Percentiles rank a stretch among this genome's conserved stretches.
Evolutionary conservation across 345 rosid genomes (phyloP).

Genomic region (Linum trigynum): DNA sequence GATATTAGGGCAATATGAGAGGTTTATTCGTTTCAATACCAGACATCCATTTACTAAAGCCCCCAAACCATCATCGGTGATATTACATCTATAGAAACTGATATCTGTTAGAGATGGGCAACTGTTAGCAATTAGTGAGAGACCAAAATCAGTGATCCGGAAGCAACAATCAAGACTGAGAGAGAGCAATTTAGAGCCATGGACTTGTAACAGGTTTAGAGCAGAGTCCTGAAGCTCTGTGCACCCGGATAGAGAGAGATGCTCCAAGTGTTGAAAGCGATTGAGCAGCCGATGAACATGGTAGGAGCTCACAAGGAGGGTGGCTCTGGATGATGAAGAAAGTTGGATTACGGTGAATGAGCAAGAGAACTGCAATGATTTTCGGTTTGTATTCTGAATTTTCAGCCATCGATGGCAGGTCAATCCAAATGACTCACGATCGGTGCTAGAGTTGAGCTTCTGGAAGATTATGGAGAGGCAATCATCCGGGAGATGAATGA

Average conservation of each 20-base stretch:
- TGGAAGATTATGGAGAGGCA: slow-evolving; percentile 54
- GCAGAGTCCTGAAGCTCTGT: slow-evolving; percentile 46
- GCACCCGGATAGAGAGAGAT: slow-evolving; percentile 61
- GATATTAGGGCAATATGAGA: slow-evolving; percentile 40
- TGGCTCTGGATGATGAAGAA: slow-evolving; percentile 28
- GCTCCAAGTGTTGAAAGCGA: slow-evolving; percentile 52
- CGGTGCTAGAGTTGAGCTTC: slow-evolving; percentile 33
- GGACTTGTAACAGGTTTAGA: slow-evolving; percentile 30
- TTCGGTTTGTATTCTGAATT: slow-evolving; percentile 45
- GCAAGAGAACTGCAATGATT: slow-evolving; percentile 48
- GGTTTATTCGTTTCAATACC: slow-evolving; percentile 39
- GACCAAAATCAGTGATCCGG: slow-evolving; percentile 45
- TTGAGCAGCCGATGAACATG: slow-evolving; percentile 49
- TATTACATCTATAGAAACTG: slow-evolving; percentile 53
- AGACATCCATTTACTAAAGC: slow-evolving; percentile 35
- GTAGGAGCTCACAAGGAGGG: slow-evolving; percentile 23
- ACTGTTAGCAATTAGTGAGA: slow-evolving; percentile 35
- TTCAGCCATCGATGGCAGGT: slow-evolving; percentile 63
- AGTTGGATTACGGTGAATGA: slow-evolving; percentile 26
- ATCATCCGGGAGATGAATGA: slow-evolving; percentile 62
- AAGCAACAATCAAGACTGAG: slow-evolving; percentile 63
- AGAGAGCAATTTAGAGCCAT: slow-evolving; percentile 39
- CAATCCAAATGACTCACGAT: slow-evolving; percentile 64
- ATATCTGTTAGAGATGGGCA: slow-evolving; percentile 40
- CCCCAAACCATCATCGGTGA: slow-evolving; percentile 49